phyloP scores from a whole-genome alignment of 495 filamentous ascomycete genomes.

The Glutinoglossum americanum region DNA sequence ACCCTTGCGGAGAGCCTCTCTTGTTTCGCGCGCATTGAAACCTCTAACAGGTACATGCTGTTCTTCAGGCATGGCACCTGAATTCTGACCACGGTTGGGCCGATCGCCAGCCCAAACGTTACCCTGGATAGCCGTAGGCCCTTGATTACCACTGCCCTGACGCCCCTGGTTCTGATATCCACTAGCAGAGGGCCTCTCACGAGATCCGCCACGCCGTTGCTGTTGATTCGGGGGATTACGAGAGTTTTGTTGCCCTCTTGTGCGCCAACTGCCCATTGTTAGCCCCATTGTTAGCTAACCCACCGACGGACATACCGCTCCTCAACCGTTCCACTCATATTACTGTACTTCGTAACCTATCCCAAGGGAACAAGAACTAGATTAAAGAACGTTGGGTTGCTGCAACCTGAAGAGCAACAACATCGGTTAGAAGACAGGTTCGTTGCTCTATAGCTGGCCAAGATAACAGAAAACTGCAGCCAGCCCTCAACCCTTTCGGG shows the following conservation, averaged over 20 bases:
- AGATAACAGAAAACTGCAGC: too few species aligned
- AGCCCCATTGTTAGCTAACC: not conserved
- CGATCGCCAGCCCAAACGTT: not conserved
- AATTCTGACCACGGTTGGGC: not conserved
- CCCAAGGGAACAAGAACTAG: not conserved
- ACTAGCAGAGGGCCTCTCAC: not conserved
- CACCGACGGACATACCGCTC: not conserved
- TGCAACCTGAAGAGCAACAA: not conserved
- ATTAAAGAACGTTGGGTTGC: not conserved
- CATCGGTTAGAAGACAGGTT: not conserved
- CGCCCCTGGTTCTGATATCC: not conserved
- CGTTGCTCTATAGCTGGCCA: too few species aligned
- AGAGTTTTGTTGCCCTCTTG: not conserved
- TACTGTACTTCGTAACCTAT: not conserved
- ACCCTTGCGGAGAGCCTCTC: conserved; percentile 2
- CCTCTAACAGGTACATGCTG: conserved; percentile 1
- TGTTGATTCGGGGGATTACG: not conserved
- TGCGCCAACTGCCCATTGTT: conserved; percentile 1
- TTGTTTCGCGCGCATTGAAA: not conserved
- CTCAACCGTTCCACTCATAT: not conserved
- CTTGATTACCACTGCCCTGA: not conserved
- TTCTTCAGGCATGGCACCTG: not conserved
- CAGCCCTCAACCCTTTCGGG: too few species aligned
- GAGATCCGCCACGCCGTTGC: not conserved
- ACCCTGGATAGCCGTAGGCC: not conserved